Evolutionary conservation across 1,284 basidiomycete species (phyloP).

Genomic region (Ustilago loliicola): DNA sequence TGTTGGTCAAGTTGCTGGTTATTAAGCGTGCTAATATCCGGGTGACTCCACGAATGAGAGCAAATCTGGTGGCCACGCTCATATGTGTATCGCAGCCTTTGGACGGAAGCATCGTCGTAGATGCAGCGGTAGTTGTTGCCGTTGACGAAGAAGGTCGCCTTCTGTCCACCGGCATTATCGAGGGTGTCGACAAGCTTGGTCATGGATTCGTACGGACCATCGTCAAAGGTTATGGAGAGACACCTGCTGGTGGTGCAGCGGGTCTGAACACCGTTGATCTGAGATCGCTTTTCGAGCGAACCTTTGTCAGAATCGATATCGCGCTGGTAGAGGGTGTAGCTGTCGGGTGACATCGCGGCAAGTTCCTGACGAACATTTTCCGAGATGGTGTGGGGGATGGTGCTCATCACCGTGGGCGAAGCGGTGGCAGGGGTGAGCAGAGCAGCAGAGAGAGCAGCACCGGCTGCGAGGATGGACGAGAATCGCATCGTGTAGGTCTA

Average conservation of each 20-base stretch:
- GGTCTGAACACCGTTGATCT: constrained; percentile 34
- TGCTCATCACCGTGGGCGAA: constrained; percentile 36
- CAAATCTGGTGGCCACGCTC: constrained; percentile 55
- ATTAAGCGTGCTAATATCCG: constrained; percentile 43
- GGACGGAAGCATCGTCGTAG: constrained; percentile 40
- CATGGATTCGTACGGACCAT: constrained; percentile 56
- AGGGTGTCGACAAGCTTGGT: constrained; percentile 46
- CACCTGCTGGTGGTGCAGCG: constrained; percentile 37
- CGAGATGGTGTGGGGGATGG: constrained; percentile 41
- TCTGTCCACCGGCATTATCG: constrained; percentile 34
- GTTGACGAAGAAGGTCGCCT: constrained; percentile 64
- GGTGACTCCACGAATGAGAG: constrained; percentile 60
- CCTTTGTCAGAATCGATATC: not conserved
- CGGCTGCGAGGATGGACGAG: constrained; percentile 30
- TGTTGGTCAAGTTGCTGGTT: constrained; percentile 52
- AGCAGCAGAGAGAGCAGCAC: constrained; percentile 23
- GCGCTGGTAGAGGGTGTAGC: constrained; percentile 36
- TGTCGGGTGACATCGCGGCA: not conserved
- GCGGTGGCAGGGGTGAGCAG: constrained; percentile 23
- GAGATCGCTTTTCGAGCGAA: constrained; percentile 23
- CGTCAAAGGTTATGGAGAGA: constrained; percentile 61
- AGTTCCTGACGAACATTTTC: constrained; percentile 41
- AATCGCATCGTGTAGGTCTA: constrained; percentile 34
- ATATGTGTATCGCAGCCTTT: constrained; percentile 39
- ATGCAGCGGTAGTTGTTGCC: constrained; percentile 63